Base-by-base conservation (phyloP, 78 protist species). In the Isochrysis galbana region DNA sequence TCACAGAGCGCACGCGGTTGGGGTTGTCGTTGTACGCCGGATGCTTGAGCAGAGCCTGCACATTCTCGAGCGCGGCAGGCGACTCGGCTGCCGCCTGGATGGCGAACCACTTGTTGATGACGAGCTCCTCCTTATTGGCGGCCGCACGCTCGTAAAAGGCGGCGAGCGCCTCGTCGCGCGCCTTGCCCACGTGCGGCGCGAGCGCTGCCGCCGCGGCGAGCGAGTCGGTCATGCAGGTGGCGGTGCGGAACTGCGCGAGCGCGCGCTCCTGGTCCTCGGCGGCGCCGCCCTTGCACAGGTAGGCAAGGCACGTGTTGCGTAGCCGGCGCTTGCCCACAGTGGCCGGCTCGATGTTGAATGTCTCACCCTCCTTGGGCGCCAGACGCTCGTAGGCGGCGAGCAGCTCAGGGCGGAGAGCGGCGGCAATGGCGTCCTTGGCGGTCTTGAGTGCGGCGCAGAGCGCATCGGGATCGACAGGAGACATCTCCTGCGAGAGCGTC, bases 91-190 rank as follows among this genome's bases (percentile, higher is more conserved):
- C 14, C 32, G 84, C 84, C 80, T 70, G 80, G 45, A n/a, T n/a
- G 55, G 54, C 83, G 78, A 90, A 90, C 92, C 92, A 90, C 84
- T 90, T 90, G 92, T 90, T 44, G 47, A 90, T 74, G 47, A 90
- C 92, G 44, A 90, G 92, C 72, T 83, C 87, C 36, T 90, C 92
- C 39, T 70, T 41, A 42, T 72, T 72, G 47, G 17, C 84, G 51
- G 42, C 34, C 32, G 87, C 83, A 70, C 39, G 70, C 87, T 2
- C 86, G 47, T 70, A 74, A 41, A 90, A 90, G 23, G 70, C 74
- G 74, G 74, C 74, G 29, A 11, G 5, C 36, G 74, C 46, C 84
- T 36, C 22, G 47, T 77, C 84, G 48, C 11, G 46, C 34, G 44
- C 46, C 47, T 36, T 26, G 44, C 84, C 46, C n/a, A 32, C 34